Evolutionary conservation across 306 rosid species (phyloP), one percentile per base, ranked within the genome.

Genomic region (Cajanus cajan): DNA sequence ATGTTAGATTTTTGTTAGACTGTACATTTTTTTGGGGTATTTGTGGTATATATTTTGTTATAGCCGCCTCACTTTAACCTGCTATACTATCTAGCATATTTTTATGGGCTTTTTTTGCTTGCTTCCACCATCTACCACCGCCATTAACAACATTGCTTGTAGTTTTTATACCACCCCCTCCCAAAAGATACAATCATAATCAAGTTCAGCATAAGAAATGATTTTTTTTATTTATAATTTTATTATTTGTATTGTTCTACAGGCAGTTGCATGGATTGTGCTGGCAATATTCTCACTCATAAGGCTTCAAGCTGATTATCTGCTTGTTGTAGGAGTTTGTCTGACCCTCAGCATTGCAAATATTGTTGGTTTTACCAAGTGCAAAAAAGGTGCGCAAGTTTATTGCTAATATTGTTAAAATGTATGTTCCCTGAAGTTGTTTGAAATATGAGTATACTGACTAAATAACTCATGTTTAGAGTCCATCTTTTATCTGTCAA

Each of bases 261-360:
- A 95, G 98, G 99, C 99, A 13, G 78, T 76, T 86, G 80, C 81
- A 9, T 95, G 99, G 99, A 80, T 90, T 4, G 72, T 95, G 78
- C 86, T 95, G 33, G 97, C 88, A 73, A 91, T 95, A 85, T 95
- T 95, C 87, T 95, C 99, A 12, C 90, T 95, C 80, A 91, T 95
- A 81, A 93, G 91, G 87, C 86, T 95, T 84, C 99, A 95, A 85
- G 99, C 99, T 73, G 99, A 95, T 87, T 93, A 91, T 90, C 96
- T 95, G 80, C 98, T 95, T 18, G 97, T 95, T 19, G 70, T 93
- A 8, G 99, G 97, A 86, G 99, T 95, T 84, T 93, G 99, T 84
- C 77, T 95, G 94, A 95, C 97, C 71, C 93, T 93, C 77, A 90
- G 96, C 85, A 54, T 95, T 70, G 99, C 99, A 64, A 95, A 95